Evolutionary conservation across 2,329 filamentous ascomycete genomes (phyloP).

Genomic region (Metarhizium anisopliae): DNA sequence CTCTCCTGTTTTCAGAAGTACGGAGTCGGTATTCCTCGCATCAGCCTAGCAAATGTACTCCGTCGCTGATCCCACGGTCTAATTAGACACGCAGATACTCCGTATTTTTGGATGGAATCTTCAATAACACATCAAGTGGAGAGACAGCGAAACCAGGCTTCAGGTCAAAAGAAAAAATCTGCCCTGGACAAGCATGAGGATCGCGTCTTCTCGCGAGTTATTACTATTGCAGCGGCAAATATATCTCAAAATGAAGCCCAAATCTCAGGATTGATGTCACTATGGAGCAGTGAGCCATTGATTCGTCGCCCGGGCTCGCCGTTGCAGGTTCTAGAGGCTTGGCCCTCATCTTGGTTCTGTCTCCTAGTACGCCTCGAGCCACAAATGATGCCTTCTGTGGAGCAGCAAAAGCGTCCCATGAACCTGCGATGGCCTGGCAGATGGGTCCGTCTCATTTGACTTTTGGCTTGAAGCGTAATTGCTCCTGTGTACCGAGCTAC

Average conservation of each 20-base stretch:
- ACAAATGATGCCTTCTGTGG: neutral
- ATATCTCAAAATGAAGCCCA: neutral
- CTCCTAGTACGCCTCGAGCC: neutral
- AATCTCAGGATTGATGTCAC: neutral
- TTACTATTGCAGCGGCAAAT: too few relatives aligned
- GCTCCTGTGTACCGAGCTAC: neutral
- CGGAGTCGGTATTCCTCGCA: neutral
- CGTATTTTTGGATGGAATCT: neutral
- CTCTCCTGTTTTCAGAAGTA: too few relatives aligned
- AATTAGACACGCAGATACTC: neutral
- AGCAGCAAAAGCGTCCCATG: neutral
- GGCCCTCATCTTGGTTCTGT: neutral
- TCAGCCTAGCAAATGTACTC: neutral
- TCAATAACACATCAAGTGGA: neutral
- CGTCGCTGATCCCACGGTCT: neutral
- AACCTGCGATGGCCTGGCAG: neutral
- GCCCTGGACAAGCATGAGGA: too few relatives aligned
- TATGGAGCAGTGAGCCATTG: too few relatives aligned
- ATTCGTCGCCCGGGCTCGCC: neutral
- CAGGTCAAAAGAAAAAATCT: too few relatives aligned
- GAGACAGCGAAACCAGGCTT: neutral
- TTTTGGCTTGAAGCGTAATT: conserved; percentile 3
- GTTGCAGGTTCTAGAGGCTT: neutral
- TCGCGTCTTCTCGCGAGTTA: too few relatives aligned
- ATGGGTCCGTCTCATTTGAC: conserved; percentile 3